These are phyloP conservation scores for Hanseniaspora pseudoguilliermondii DNA, from an alignment of 805 yeast species.

Conservation along the genomic window DNA sequence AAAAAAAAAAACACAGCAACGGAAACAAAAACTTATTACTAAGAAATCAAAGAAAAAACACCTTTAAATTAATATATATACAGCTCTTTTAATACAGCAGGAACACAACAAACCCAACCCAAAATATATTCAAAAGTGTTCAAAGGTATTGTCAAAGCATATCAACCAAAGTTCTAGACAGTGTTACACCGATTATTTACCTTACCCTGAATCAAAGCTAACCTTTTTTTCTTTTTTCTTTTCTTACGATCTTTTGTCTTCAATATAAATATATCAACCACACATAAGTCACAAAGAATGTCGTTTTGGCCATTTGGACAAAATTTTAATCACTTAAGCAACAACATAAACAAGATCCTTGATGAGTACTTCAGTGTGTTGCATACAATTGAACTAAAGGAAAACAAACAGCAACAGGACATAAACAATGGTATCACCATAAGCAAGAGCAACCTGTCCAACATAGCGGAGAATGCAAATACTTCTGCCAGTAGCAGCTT, in stretches of 20 bases:
- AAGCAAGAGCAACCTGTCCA: neutral
- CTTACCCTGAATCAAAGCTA: no score
- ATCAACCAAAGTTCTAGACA: no score
- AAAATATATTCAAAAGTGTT: no score
- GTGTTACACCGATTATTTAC: no score
- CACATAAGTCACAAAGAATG: slow-evolving; percentile 20
- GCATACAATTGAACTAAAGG: slow-evolving; percentile 19
- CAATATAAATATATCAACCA: neutral
- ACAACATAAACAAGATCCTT: slow-evolving; percentile 29
- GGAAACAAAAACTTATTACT: neutral
- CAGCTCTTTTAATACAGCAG: no score
- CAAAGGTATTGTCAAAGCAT: no score
- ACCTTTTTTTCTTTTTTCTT: no score
- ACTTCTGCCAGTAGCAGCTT: neutral
- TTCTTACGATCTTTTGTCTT: no score
- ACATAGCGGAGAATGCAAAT: neutral
- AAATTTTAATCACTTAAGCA: slow-evolving; percentile 22
- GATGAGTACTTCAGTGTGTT: slow-evolving; percentile 30
- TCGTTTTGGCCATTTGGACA: slow-evolving; percentile 38
- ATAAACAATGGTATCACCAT: slow-evolving; percentile 2
- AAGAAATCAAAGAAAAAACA: neutral
- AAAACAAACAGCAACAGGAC: slow-evolving; percentile 12
- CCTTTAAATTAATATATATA: no score
- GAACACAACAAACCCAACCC: no score
- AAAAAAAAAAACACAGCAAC: neutral